phyloP scores from a whole-genome alignment of 2,329 filamentous ascomycete genomes.

The Cordyceps javanica region DNA sequence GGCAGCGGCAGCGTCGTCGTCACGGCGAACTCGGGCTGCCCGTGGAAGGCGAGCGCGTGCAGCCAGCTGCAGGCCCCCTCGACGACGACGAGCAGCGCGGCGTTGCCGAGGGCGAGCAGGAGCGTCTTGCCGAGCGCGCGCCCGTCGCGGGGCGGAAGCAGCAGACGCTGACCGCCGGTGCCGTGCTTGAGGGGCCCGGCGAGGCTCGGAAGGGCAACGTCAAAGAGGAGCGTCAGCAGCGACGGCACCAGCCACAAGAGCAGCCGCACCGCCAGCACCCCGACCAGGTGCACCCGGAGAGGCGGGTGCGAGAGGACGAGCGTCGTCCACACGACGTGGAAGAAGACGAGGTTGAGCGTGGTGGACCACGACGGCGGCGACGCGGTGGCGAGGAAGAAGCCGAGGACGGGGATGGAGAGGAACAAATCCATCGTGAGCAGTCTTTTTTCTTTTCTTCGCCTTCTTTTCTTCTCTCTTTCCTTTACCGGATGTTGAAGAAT shows the following conservation, averaged over 20 bases:
- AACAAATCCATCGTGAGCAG: slow-evolving; percentile 54
- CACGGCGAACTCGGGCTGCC: slow-evolving; percentile 39
- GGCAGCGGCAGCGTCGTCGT: slow-evolving; percentile 45
- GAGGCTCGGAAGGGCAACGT: slow-evolving; percentile 62
- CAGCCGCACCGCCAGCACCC: slow-evolving; percentile 59
- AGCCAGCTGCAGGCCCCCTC: slow-evolving; percentile 38
- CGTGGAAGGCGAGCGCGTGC: slow-evolving; percentile 30
- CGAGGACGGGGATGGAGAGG: slow-evolving; percentile 66
- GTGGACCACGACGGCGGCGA: slow-evolving; percentile 65
- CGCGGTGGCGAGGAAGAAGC: slow-evolving; percentile 54
- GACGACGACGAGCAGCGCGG: slow-evolving; percentile 35
- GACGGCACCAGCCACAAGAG: slow-evolving; percentile 70
- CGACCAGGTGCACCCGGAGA: slow-evolving; percentile 67
- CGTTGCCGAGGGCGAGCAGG: slow-evolving; percentile 39
- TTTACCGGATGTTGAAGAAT: too few relatives aligned
- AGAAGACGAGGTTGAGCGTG: slow-evolving; percentile 78
- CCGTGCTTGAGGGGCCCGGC: slow-evolving; percentile 64
- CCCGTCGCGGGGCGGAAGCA: slow-evolving; percentile 41
- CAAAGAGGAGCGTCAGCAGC: slow-evolving; percentile 65
- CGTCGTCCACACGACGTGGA: slow-evolving; percentile 85
- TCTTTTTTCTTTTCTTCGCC: too few relatives aligned
- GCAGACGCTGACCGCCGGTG: too few relatives aligned
- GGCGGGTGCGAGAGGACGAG: slow-evolving; percentile 72
- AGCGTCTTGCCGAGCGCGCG: slow-evolving; percentile 29
- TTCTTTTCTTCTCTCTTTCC: too few relatives aligned